These are phyloP conservation scores for Penicillium samsonianum DNA, from an alignment of 495 filamentous ascomycete species.

Conservation along the genomic window DNA sequence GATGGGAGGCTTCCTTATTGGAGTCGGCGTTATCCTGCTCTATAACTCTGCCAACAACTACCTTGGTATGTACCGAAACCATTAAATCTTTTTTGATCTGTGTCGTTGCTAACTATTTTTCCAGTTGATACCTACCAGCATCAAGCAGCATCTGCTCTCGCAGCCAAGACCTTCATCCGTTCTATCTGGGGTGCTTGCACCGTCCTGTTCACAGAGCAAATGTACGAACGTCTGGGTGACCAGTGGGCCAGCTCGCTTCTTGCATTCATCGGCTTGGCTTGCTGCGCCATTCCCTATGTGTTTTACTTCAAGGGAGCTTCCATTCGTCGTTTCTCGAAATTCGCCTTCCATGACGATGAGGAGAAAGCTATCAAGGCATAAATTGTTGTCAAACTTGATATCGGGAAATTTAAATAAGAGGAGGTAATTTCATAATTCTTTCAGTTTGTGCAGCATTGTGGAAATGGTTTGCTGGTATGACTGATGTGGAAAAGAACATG, in stretches of 20 bases:
- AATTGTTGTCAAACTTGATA: background rate
- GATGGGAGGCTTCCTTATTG: conserved; percentile 73
- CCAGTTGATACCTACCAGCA: conserved; percentile 79
- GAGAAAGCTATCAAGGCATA: conserved; percentile 33
- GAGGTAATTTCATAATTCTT: background rate
- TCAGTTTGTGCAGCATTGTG: background rate
- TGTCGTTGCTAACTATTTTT: conserved; percentile 15
- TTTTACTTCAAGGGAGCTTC: conserved; percentile 73
- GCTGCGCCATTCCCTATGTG: conserved; percentile 73
- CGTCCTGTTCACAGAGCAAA: conserved; percentile 78
- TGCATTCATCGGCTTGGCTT: conserved; percentile 68
- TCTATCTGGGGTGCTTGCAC: conserved; percentile 76
- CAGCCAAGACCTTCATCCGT: conserved; percentile 78
- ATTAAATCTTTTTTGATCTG: too few relatives aligned
- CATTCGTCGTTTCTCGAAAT: conserved; percentile 65
- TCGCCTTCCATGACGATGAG: conserved; percentile 62
- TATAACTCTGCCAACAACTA: conserved; percentile 88
- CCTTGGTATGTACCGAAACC: conserved; percentile 40
- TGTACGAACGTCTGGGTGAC: conserved; percentile 71
- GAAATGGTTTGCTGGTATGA: background rate
- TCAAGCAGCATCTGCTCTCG: conserved; percentile 82
- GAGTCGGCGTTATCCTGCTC: conserved; percentile 83
- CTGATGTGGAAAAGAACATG: conserved; percentile 9
- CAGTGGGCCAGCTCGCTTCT: conserved; percentile 75
- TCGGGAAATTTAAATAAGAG: background rate